Percentiles rank a stretch among this genome's conserved stretches.
phyloP scores from a whole-genome alignment of 139 green algal genomes.

The Coelastrella sp. region DNA sequence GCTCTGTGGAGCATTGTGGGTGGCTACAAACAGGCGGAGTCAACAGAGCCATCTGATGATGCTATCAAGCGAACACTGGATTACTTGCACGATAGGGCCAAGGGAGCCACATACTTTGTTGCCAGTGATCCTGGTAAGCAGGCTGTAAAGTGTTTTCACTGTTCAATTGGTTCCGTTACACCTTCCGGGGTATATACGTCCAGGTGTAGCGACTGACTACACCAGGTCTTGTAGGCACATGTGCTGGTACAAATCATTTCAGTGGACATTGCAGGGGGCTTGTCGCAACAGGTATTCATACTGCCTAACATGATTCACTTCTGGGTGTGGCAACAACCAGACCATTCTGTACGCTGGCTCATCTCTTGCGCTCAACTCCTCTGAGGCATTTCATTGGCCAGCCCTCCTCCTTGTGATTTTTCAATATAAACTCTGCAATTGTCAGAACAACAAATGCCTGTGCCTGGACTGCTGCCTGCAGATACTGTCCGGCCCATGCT shows the following conservation, averaged over 20 bases:
- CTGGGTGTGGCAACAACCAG: too few relatives aligned
- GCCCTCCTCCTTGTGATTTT: too few relatives aligned
- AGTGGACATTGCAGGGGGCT: too few relatives aligned
- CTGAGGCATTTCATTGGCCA: too few relatives aligned
- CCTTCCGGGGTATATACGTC: too few relatives aligned
- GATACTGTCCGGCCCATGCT: constrained; percentile 90
- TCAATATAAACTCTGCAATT: too few relatives aligned
- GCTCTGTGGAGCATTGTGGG: constrained; percentile 65
- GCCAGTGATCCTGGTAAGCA: constrained; percentile 73
- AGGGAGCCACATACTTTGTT: constrained; percentile 82
- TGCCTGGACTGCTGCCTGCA: background rate
- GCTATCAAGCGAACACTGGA: constrained; percentile 74
- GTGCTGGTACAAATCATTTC: too few relatives aligned
- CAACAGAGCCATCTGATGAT: constrained; percentile 78
- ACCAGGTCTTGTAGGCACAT: too few relatives aligned
- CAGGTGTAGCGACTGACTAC: too few relatives aligned
- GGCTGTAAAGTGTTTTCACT: background rate
- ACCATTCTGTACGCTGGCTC: background rate
- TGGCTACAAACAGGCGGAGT: constrained; percentile 50
- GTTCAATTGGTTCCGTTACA: too few relatives aligned
- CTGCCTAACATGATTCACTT: too few relatives aligned
- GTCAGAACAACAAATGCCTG: background rate
- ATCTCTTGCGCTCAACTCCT: background rate
- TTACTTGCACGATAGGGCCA: constrained; percentile 78
- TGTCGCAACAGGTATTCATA: too few relatives aligned